Base-by-base conservation (phyloP, 177 flowering plant genomes). In the Vitis hybrid region DNA sequence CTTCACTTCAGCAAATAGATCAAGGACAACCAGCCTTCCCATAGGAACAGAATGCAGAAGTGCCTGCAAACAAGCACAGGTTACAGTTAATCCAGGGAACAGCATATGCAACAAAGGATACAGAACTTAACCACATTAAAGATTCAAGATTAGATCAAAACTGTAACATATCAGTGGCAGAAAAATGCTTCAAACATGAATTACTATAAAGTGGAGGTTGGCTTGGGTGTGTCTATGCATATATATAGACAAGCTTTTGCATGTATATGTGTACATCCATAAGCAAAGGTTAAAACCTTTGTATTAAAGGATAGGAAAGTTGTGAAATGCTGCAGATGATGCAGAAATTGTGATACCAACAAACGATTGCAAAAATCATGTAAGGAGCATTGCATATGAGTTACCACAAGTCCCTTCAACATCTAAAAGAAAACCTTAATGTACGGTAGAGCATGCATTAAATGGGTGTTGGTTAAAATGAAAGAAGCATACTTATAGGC, bases 1-100 rank as follows among this genome's bases (percentile, higher is more conserved):
- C 74, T 88, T 89, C 67, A 86, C 97, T 83, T 91, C 97, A 16
- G 92, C 97, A 86, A 83, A 91, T 56, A 91, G 84, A 84, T 91
- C 97, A 69, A 91, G 94, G 72, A 91, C 91, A 29, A 91, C 88
- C 74, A 91, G 72, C 76, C 78, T 89, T 56, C 94, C 97, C 58
- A 76, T 15, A 56, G 94, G 97, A 72, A 89, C 97, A 74, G 97
- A 88, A 80, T 89, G 94, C 56, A 91, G 78, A 60, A 91, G 90
- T 68, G 97, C 94, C 97, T 91, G 83, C 48, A 86, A 72, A 50
- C 48, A 69, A 78, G 39, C 16, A 67, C 22, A 26, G 4, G 12
- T 14, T 26, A 68, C 29, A 19, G 49, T 45, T 60, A 72, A 62
- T 7, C 15, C 31, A 2, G 60, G 64, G 69, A 13, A 48, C 33